A percentile compares a stretch with the other conserved stretches of the same genome.
Conservation (phyloP, 2,329 filamentous ascomycete genomes). For the Helotiales sp. region DNA sequence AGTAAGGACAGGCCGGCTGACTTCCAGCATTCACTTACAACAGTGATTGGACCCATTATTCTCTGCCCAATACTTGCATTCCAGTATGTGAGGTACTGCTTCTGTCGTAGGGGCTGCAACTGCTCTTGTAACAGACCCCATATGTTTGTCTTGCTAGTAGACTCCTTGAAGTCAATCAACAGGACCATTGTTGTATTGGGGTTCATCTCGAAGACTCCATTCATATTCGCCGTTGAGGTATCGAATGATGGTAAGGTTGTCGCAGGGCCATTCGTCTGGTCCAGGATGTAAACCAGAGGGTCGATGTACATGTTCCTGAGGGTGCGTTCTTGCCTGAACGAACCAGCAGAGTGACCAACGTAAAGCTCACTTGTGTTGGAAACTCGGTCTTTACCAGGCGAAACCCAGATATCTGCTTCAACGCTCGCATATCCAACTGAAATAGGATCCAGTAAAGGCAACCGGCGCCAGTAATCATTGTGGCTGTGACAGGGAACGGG, state of each 20-base stretch:
- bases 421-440: conserved; percentile 63
- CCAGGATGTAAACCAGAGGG: conserved; percentile 62
- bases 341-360: conserved; percentile 63
- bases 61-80: conserved; percentile 51
- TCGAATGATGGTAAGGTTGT: background rate
- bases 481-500: conserved; percentile 68
- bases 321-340: conserved; percentile 58
- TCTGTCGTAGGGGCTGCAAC: conserved; percentile 60
- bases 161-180: conserved; percentile 70
- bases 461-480: conserved; percentile 69
- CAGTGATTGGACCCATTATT: conserved; percentile 62
- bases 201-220: conserved; percentile 53
- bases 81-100: conserved; percentile 56
- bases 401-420: conserved; percentile 70
- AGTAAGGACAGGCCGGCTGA: too few relatives aligned
- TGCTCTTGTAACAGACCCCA: conserved; percentile 58
- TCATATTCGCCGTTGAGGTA: background rate
- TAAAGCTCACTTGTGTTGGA: conserved; percentile 50
- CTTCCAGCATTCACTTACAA: too few relatives aligned
- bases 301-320: conserved; percentile 65
- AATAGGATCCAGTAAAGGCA: conserved; percentile 65
- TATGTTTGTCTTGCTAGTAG: conserved; percentile 48
- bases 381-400: conserved; percentile 40
- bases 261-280: conserved; percentile 53
- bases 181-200: conserved; percentile 61